phyloP scores from a whole-genome alignment of 768 basidiomycete species.

The Agrocybe pediades region DNA sequence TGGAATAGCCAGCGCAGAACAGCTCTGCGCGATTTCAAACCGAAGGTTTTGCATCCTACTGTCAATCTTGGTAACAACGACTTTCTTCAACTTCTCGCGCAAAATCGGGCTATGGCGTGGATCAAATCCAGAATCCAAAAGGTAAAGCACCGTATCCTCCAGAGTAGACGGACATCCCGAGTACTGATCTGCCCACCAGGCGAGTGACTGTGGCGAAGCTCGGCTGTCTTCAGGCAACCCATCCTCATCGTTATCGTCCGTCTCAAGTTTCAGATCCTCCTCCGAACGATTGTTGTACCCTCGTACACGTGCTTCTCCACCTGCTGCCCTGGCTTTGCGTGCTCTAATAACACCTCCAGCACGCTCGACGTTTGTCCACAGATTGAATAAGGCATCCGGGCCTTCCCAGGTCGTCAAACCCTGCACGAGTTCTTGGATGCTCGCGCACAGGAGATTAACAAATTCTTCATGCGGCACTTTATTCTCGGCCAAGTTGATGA shows the following conservation, averaged over 20 bases:
- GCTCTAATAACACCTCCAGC: slow-evolving; percentile 38
- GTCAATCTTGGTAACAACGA: slow-evolving; percentile 45
- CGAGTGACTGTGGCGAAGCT: slow-evolving; percentile 43
- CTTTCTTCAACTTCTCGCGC: slow-evolving; percentile 50
- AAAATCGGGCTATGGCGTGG: slow-evolving; percentile 51
- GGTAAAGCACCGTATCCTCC: slow-evolving; percentile 58
- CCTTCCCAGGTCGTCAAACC: slow-evolving; percentile 49
- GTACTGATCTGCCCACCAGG: slow-evolving; percentile 69
- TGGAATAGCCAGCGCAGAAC: slow-evolving; percentile 61
- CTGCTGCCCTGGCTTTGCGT: slow-evolving; percentile 35
- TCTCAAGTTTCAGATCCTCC: slow-evolving; percentile 40
- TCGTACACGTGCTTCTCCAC: slow-evolving; percentile 42
- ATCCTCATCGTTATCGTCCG: slow-evolving; percentile 37
- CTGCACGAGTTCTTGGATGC: slow-evolving; percentile 34
- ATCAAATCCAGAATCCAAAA: slow-evolving; percentile 62
- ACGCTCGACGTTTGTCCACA: slow-evolving; percentile 43
- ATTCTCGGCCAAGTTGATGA: slow-evolving; percentile 68
- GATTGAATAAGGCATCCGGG: slow-evolving; percentile 37
- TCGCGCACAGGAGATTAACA: slow-evolving; percentile 34
- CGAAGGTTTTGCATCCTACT: slow-evolving; percentile 39
- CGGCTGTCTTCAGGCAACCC: slow-evolving; percentile 28
- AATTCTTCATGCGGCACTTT: slow-evolving; percentile 51
- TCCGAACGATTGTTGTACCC: slow-evolving; percentile 45
- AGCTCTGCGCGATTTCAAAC: slow-evolving; percentile 55
- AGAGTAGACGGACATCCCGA: slow-evolving; percentile 63